A percentile compares a stretch with the other conserved stretches of the same genome.
phyloP scores from a whole-genome alignment of 192 early-diverging fungal genomes.

The Entomortierella parvispora region DNA sequence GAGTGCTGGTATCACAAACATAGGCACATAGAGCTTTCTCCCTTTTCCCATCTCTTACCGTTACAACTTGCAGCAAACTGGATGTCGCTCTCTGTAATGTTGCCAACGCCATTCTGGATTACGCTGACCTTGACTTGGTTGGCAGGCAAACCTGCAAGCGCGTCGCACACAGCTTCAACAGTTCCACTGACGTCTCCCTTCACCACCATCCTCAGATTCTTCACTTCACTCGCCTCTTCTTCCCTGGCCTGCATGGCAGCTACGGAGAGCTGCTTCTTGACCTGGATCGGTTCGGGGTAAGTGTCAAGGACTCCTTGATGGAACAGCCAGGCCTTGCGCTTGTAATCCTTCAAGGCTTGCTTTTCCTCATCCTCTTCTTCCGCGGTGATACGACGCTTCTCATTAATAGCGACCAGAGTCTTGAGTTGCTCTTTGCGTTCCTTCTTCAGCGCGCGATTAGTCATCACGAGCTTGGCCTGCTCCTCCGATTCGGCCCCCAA shows the following conservation, averaged over 20 bases:
- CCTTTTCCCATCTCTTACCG: constrained; percentile 32
- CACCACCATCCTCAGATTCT: constrained; percentile 69
- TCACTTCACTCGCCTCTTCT: constrained; percentile 53
- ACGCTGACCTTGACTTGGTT: constrained; percentile 81
- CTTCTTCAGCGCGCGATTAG: constrained; percentile 69
- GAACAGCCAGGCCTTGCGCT: constrained; percentile 72
- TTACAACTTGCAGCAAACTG: constrained; percentile 70
- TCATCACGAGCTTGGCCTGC: constrained; percentile 81
- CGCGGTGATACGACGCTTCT: constrained; percentile 66
- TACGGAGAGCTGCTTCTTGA: constrained; percentile 32
- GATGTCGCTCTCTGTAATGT: constrained; percentile 89
- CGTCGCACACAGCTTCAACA: constrained; percentile 85
- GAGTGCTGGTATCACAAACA: neutral
- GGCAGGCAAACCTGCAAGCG: constrained; percentile 78
- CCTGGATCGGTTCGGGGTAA: constrained; percentile 59
- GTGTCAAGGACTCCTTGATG: constrained; percentile 67
- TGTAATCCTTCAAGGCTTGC: constrained; percentile 58
- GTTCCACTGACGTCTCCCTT: constrained; percentile 96
- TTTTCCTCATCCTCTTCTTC: constrained; percentile 65
- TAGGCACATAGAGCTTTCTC: too few relatives aligned
- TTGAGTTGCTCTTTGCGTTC: constrained; percentile 69
- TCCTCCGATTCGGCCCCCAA: constrained; percentile 76
- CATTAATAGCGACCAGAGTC: constrained; percentile 81
- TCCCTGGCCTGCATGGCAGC: constrained; percentile 48
- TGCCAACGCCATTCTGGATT: constrained; percentile 84